Percentiles rank a stretch among this genome's conserved stretches.
Conservation (phyloP, 306 rosid genomes). For the Chamaecrista fasciculata region DNA sequence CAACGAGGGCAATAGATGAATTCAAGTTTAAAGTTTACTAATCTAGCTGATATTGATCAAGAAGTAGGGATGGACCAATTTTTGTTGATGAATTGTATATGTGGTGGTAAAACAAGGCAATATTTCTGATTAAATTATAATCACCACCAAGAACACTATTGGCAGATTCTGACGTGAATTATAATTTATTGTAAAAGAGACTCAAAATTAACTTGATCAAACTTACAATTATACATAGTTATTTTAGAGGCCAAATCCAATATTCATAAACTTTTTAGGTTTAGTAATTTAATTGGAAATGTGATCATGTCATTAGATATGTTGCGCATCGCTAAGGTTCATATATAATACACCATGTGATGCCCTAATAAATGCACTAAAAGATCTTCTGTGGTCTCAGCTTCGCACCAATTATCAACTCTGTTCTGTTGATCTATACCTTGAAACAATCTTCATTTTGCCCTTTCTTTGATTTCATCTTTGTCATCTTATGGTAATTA, state of each 20-base stretch:
- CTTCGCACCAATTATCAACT: no score
- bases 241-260: background rate
- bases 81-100: background rate
- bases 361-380: slow-evolving; percentile 5
- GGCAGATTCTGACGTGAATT: background rate
- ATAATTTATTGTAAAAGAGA: background rate
- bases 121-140: background rate
- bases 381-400: background rate
- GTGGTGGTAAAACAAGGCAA: background rate
- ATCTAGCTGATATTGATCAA: background rate
- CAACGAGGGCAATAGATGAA: background rate
- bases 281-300: slow-evolving; percentile 4
- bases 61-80: background rate
- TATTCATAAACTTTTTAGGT: background rate
- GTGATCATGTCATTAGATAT: slow-evolving; percentile 4
- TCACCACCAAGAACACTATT: background rate
- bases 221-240: background rate
- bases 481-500: background rate
- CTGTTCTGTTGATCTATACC: slow-evolving; percentile 14
- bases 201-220: background rate
- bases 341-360: background rate
- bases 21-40: background rate
- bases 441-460: slow-evolving; percentile 1
- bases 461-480: slow-evolving; percentile 7
- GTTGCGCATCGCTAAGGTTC: slow-evolving; percentile 2